These are phyloP conservation scores for Ceratocystis huliohia DNA, from an alignment of 2,329 filamentous ascomycete species.

Conservation along the genomic window DNA sequence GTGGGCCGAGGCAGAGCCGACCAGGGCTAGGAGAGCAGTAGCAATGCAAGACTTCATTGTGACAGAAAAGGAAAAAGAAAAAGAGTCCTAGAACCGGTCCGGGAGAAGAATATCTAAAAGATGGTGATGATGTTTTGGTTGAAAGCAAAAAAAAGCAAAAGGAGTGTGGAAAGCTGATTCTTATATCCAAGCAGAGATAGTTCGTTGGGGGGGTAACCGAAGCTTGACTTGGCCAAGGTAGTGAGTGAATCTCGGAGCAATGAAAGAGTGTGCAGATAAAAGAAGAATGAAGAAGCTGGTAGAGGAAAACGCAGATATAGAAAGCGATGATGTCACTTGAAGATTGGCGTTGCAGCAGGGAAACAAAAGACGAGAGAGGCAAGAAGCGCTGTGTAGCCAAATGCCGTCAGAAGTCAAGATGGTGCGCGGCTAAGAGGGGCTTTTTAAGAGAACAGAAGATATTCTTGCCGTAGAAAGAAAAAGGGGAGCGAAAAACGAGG, in stretches of 20 bases:
- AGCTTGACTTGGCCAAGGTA: not conserved
- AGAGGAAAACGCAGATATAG: no score
- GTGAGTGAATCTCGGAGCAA: not conserved
- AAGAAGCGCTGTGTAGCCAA: not conserved
- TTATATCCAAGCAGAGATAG: not conserved
- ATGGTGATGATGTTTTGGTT: not conserved
- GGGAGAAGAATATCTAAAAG: not conserved
- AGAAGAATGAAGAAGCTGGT: not conserved
- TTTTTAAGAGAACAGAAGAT: not conserved
- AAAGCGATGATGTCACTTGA: not conserved
- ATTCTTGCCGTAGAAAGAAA: no score
- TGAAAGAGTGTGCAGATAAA: not conserved
- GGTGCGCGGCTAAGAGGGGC: conserved; percentile 1
- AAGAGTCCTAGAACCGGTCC: not conserved
- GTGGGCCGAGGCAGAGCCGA: conserved; percentile 38
- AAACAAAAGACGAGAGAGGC: not conserved
- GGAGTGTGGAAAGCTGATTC: not conserved
- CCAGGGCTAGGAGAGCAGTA: conserved; percentile 32
- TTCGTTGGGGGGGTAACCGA: not conserved
- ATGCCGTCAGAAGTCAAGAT: not conserved
- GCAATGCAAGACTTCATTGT: conserved; percentile 35
- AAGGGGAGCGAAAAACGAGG: not conserved
- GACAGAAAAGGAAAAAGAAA: conserved; percentile 7
- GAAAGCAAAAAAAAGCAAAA: not conserved
- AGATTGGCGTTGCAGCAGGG: not conserved